phyloP scores from a whole-genome alignment of 179 eudicot genomes.

The Spergularia azorica region DNA sequence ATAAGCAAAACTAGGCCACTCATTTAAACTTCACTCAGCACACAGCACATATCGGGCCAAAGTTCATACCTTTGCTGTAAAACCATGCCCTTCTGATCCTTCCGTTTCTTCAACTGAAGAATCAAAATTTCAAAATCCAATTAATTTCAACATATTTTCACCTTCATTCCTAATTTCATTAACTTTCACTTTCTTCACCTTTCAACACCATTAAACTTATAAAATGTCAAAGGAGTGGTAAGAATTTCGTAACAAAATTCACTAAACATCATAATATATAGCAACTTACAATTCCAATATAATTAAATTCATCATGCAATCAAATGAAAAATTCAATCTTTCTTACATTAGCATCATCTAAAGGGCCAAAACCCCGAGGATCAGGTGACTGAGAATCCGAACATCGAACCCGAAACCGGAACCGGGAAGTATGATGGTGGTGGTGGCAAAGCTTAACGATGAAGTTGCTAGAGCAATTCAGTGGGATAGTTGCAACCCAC shows the following conservation, averaged over 20 bases:
- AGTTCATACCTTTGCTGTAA: slow-evolving; percentile 32
- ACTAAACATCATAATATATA: not conserved
- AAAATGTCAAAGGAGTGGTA: not conserved
- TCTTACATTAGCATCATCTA: slow-evolving; percentile 32
- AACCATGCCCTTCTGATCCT: slow-evolving; percentile 33
- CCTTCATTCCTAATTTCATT: not conserved
- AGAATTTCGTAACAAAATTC: not conserved
- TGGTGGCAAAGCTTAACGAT: slow-evolving; percentile 9
- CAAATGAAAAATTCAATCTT: not conserved
- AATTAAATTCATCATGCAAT: not conserved
- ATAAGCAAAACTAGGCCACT: not conserved
- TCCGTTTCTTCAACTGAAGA: slow-evolving; percentile 42
- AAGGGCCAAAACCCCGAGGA: slow-evolving; percentile 36
- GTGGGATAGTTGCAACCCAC: slow-evolving; percentile 34
- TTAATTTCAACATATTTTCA: not conserved
- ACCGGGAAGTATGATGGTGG: slow-evolving; percentile 3
- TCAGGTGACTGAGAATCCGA: slow-evolving; percentile 29
- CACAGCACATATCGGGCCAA: not conserved
- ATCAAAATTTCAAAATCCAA: slow-evolving; percentile 12
- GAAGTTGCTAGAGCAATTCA: slow-evolving; percentile 28
- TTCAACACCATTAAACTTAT: not conserved
- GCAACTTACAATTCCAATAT: no score
- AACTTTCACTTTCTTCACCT: not conserved
- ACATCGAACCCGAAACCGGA: slow-evolving; percentile 31
- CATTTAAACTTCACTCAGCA: not conserved